Conservation (phyloP, 169 alveolate species). For the Plasmodium adleri region DNA sequence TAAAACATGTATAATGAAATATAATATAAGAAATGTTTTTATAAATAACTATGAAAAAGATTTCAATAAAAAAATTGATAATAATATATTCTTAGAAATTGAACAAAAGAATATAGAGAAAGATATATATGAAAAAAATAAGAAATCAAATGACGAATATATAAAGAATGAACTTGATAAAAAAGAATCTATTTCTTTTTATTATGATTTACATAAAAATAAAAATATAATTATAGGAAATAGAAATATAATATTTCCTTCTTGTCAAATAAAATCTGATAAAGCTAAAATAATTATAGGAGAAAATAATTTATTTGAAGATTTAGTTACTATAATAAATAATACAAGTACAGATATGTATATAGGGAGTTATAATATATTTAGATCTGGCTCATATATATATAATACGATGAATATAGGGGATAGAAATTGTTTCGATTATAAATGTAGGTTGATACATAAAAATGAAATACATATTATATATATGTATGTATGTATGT, state of each 20-base stretch:
- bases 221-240: constrained; percentile 37
- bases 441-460: constrained; percentile 19
- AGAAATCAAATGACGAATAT: neutral
- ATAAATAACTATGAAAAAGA: too few relatives aligned
- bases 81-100: too few relatives aligned
- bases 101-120: too few relatives aligned
- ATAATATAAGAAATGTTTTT: too few relatives aligned
- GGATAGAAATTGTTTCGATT: constrained; percentile 47
- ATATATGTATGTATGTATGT: neutral
- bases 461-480: neutral
- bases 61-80: too few relatives aligned
- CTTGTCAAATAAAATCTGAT: constrained; percentile 9
- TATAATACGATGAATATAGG: constrained; percentile 33
- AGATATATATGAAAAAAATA: neutral
- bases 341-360: constrained; percentile 39
- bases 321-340: constrained; percentile 49
- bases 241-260: constrained; percentile 66
- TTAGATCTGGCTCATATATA: constrained; percentile 60
- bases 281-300: constrained; percentile 37
- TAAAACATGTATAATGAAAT: too few relatives aligned
- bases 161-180: neutral
- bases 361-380: constrained; percentile 61
- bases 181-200: constrained; percentile 3
- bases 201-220: neutral
- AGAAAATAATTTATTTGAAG: constrained; percentile 57